Evolutionary conservation across 192 early-diverging fungal genomes (phyloP).

Genomic region (Dissophora globulifera): DNA sequence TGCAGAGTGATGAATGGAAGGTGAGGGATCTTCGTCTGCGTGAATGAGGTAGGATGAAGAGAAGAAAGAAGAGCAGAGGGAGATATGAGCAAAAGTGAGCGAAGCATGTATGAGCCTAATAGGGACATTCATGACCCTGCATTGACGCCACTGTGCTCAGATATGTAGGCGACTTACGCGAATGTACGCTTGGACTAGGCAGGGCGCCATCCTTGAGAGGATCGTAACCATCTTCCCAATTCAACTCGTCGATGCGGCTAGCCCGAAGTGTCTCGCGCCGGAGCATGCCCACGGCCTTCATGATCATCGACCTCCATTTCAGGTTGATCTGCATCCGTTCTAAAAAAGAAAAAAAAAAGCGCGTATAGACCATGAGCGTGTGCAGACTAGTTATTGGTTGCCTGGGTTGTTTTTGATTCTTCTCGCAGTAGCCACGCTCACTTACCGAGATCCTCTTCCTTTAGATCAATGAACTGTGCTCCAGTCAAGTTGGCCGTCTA

Average conservation of each 20-base stretch:
- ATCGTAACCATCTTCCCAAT: constrained; percentile 48
- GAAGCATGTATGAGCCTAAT: too few species aligned
- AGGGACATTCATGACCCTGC: constrained; percentile 4
- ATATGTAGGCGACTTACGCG: not conserved
- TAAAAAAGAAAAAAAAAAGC: too few species aligned
- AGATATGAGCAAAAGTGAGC: not conserved
- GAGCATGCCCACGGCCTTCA: constrained; percentile 52
- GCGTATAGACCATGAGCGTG: too few species aligned
- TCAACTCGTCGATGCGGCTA: constrained; percentile 25
- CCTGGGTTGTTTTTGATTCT: too few species aligned
- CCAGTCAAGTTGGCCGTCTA: constrained; percentile 46
- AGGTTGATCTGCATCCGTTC: constrained; percentile 53
- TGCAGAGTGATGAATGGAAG: constrained; percentile 29
- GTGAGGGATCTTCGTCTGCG: constrained; percentile 26
- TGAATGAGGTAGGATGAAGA: not conserved
- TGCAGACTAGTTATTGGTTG: too few species aligned
- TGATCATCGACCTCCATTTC: constrained; percentile 55
- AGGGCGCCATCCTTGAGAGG: constrained; percentile 27
- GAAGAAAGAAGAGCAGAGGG: not conserved
- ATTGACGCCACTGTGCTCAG: not conserved
- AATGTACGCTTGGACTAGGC: constrained; percentile 2
- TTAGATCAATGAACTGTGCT: constrained; percentile 44
- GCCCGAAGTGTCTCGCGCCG: constrained; percentile 47
- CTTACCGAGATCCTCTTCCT: constrained; percentile 48
- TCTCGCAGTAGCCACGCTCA: too few species aligned